Base-by-base conservation (phyloP, 2,329 filamentous ascomycete genomes). In the Sclerotinia spermophila region DNA sequence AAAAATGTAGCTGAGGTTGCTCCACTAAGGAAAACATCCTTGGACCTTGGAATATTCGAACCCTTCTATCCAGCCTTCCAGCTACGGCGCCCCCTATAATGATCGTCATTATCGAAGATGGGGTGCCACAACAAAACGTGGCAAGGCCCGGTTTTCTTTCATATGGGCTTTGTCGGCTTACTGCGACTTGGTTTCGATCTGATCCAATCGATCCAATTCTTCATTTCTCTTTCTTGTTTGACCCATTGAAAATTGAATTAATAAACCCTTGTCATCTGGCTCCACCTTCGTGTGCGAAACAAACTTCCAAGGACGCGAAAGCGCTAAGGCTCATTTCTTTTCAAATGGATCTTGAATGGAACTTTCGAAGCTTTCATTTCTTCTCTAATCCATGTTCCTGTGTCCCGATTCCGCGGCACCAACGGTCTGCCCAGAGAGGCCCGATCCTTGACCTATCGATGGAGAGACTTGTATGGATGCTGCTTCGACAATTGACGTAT, bases 361-460 rank as follows among this genome's bases (percentile, higher is more conserved):
- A 65, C 59, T 56, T 69, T 69, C 45, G 67, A 69, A 69, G 67
- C 59, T 69, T 69, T 69, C 67, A 69, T 69, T 65, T 69, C 59
- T 69, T 69, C 67, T 69, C 45, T 65, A 69, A 69, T 69, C 67
- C 67, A 65, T 69, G 67, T 65, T 40, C 59, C 67, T 69, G 38
- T 56, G 45, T 55, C 44, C 59, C 48, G 38, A 65, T 69, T 65
- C 59, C 59, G 59, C 67, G 67, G 59, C 67, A 44, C 60, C 58
- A 69, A 65, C 67, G 58, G 59, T 69, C 45, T 56, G 27, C 19
- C 51, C 30, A 56, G 30, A 65, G 59, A 69, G 48, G 56, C 59
- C 59, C 45, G 67, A 69, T 69, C 59, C 45, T 65, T n/a, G 67
- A 69, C 38, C 59, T 59, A 19, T 40, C 5, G 40, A 53, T 38